Base-by-base conservation (phyloP, 257 asterid species). In the Scutellaria minor region DNA sequence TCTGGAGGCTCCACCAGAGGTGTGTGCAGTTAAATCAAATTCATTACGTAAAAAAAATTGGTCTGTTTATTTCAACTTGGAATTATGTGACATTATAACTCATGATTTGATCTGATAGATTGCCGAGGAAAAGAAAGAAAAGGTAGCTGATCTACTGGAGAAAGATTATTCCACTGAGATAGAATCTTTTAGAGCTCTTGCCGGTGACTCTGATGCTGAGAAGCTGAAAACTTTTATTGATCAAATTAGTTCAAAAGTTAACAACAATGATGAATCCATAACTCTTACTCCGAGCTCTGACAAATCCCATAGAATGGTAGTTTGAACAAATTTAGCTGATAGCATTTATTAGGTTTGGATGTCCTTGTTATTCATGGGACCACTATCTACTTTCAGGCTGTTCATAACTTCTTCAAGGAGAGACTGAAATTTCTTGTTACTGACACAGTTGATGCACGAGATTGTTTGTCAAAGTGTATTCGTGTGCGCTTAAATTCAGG, bases 381-480 rank as follows among this genome's bases (percentile, higher is more conserved):
- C 64, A 40, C 64, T 62, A 44, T 39, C 81, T 48, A 40, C 71
- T 88, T 88, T 74, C 91, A 94, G 98, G 96, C 88, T 55, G 70
- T 94, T 75, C 99, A 94, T 77, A 89, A 88, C 83, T 91, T 91
- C 85, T 91, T 94, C 87, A 94, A 94, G 83, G 93, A 91, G 85
- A 85, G 75, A 72, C 58, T 94, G 86, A 91, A 85, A 27, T 88
- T 94, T 82, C 92, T 94, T 69, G 96, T 91, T 52, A 87, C 98
- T 37, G 99, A 94, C 88, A 88, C 96, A 8, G 74, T 92, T 55
- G 99, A 94, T 82, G 97, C 96, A 68, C 84, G 91, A 12, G 96
- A 94, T 77, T 77, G 83, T 77, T 75, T 79, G 67, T 87, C 99
- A 73, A 94, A 94, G 76, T 88, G 95, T 78, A 80, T 94, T 61